Conservation (phyloP, 495 filamentous ascomycete genomes). For the Penicillium ochrochloron region DNA sequence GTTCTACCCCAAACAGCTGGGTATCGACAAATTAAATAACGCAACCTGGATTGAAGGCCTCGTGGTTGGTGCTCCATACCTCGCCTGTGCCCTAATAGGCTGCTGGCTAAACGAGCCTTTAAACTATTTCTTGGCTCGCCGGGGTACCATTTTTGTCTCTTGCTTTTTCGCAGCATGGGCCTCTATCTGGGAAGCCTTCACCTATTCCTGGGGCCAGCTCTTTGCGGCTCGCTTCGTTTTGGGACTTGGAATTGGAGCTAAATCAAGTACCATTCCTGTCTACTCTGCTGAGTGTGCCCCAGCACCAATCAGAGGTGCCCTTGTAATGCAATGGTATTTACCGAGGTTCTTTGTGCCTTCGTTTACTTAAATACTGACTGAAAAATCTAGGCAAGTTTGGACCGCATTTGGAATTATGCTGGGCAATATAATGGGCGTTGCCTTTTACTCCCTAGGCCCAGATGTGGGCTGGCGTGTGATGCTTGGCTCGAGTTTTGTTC, state of each 20-base stretch:
- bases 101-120: not conserved
- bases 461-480: constrained; percentile 52
- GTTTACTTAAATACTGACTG: no score
- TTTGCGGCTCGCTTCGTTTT: constrained; percentile 63
- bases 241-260: constrained; percentile 65
- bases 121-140: not conserved
- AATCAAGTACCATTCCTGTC: constrained; percentile 61
- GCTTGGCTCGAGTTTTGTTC: constrained; percentile 52
- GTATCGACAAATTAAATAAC: not conserved
- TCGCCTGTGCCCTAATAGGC: not conserved
- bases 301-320: constrained; percentile 58
- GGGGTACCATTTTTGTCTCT: constrained; percentile 1
- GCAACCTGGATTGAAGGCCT: constrained; percentile 1
- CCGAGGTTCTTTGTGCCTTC: no score
- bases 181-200: constrained; percentile 54
- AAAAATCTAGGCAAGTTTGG: constrained; percentile 49
- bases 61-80: not conserved
- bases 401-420: constrained; percentile 84
- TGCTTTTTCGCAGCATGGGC: constrained; percentile 53
- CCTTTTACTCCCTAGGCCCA: not conserved
- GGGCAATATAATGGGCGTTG: constrained; percentile 58
- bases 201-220: constrained; percentile 56
- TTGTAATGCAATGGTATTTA: constrained; percentile 63
- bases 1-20: constrained; percentile 55
- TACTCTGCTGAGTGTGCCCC: constrained; percentile 63